A percentile compares a stretch with the other conserved stretches of the same genome.
These are phyloP conservation scores for Xylariaceae sp. DNA, from an alignment of 2,329 filamentous ascomycete species.

Conservation along the genomic window DNA sequence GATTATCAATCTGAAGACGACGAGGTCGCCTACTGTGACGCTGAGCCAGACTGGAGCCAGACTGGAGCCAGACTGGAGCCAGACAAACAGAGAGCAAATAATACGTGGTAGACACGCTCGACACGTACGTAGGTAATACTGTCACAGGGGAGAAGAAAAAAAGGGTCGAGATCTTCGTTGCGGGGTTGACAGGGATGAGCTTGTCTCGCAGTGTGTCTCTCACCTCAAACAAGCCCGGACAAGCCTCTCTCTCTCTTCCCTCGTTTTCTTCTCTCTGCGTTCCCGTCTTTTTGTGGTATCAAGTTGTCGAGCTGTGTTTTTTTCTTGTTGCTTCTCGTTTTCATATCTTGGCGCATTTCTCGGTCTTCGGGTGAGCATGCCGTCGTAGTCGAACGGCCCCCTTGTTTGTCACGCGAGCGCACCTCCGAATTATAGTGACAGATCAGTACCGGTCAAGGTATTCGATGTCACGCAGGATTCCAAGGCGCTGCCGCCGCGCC, in stretches of 20 bases:
- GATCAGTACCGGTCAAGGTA: not conserved
- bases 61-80: too few relatives aligned
- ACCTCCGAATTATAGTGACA: not conserved
- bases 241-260: too few relatives aligned
- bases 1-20: not conserved
- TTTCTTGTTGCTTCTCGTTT: constrained; percentile 1
- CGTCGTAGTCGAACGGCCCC: not conserved
- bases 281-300: too few relatives aligned
- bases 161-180: constrained; percentile 19
- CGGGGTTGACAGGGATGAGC: constrained; percentile 21
- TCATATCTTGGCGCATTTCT: not conserved
- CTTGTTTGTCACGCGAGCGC: not conserved
- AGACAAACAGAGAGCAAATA: constrained; percentile 1
- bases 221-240: not conserved
- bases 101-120: too few relatives aligned
- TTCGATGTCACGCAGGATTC: too few relatives aligned
- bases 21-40: not conserved
- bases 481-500: too few relatives aligned
- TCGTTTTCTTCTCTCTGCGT: too few relatives aligned
- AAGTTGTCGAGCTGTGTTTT: too few relatives aligned
- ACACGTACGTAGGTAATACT: too few relatives aligned
- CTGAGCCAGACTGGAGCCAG: constrained; percentile 12
- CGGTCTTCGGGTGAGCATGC: not conserved
- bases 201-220: not conserved
- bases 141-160: constrained; percentile 16